Evolutionary conservation across 176 grass and related monocot species (phyloP).

Genomic region (Tuctoria greenei): DNA sequence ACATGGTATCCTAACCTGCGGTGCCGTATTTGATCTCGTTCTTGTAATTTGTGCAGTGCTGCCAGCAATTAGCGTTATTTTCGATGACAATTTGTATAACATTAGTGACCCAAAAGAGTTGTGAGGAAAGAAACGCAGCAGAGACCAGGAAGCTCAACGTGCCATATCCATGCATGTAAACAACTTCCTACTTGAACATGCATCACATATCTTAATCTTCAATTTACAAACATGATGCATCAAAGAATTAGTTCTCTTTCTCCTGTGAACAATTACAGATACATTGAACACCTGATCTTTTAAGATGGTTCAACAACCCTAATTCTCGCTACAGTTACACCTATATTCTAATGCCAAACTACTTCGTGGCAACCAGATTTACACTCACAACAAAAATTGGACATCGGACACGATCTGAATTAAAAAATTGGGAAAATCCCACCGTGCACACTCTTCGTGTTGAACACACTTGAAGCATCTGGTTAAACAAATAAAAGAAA

Average conservation of each 20-base stretch:
- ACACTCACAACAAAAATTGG: conserved; percentile 26
- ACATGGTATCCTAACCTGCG: too few relatives aligned
- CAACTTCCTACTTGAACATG: background rate
- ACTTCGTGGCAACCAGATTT: conserved; percentile 25
- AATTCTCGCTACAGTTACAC: conserved; percentile 25
- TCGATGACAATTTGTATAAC: too few relatives aligned
- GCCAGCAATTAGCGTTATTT: too few relatives aligned
- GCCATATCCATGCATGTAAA: background rate
- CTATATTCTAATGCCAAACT: conserved; percentile 30
- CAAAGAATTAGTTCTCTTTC: background rate
- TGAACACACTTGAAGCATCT: conserved; percentile 11
- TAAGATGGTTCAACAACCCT: background rate
- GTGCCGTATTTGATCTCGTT: too few relatives aligned
- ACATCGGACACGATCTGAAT: conserved; percentile 15
- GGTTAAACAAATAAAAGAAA: conserved; percentile 11
- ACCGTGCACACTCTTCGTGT: conserved; percentile 14
- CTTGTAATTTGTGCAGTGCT: too few relatives aligned
- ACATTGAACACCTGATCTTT: conserved; percentile 12
- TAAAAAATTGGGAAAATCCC: background rate
- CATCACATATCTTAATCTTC: background rate
- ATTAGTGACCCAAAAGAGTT: too few relatives aligned
- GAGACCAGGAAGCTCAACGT: background rate
- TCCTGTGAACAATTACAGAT: conserved; percentile 14
- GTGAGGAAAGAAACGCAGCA: background rate
- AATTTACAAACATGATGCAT: conserved; percentile 25